Conservation (phyloP, 2,329 filamentous ascomycete genomes). For the Mycosphaerella arachidis region DNA sequence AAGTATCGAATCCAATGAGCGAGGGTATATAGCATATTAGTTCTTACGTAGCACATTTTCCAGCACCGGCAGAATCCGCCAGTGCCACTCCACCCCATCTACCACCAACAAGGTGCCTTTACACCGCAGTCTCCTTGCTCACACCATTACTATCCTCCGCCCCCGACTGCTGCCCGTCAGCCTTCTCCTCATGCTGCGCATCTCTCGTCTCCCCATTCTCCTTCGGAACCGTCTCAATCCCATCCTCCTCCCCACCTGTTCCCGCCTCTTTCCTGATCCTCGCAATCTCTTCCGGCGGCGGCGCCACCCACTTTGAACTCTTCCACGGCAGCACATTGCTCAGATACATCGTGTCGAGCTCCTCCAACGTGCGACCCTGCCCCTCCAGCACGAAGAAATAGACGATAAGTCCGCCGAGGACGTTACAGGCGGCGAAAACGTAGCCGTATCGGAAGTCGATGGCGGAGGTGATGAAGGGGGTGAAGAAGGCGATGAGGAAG, state of each 20-base stretch:
- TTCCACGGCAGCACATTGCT: conserved; percentile 31
- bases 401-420: conserved; percentile 61
- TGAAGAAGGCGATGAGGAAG: conserved; percentile 57
- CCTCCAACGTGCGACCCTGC: conserved; percentile 69
- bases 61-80: neutral
- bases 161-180: neutral
- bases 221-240: neutral
- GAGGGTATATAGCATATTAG: neutral
- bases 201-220: neutral
- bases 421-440: conserved; percentile 68
- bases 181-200: neutral
- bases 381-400: conserved; percentile 76
- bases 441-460: conserved; percentile 72
- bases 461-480: conserved; percentile 67
- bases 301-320: conserved; percentile 30
- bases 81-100: neutral
- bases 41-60: neutral
- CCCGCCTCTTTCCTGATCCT: conserved; percentile 15
- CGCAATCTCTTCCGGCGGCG: conserved; percentile 28
- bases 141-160: too few species aligned
- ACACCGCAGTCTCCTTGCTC: neutral
- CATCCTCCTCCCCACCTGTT: conserved; percentile 5
- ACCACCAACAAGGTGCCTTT: neutral
- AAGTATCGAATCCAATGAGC: neutral
- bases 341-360: conserved; percentile 74